phyloP scores from a whole-genome alignment of 352 stramenopile species.

The Thalassiosira sp. region DNA sequence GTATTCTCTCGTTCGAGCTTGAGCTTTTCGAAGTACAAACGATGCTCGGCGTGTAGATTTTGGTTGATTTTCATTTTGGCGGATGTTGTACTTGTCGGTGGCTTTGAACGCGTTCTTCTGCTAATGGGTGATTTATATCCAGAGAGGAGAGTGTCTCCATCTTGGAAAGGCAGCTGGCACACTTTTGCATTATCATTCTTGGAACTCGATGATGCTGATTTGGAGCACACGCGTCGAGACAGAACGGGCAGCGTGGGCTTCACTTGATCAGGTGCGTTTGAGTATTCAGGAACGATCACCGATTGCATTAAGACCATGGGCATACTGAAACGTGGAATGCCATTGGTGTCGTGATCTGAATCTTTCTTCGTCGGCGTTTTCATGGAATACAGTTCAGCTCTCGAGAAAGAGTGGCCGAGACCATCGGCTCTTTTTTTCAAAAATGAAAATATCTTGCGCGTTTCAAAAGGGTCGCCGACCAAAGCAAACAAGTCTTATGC shows the following conservation, averaged over 20 bases:
- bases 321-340: neutral
- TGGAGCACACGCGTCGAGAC: neutral
- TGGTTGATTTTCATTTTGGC: neutral
- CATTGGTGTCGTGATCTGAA: neutral
- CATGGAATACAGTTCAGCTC: too few relatives aligned
- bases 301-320: neutral
- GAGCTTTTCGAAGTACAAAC: neutral
- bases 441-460: too few relatives aligned
- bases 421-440: too few relatives aligned
- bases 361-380: neutral
- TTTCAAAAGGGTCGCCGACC: too few relatives aligned
- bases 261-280: neutral
- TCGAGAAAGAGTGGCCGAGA: too few relatives aligned
- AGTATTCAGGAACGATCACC: neutral
- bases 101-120: neutral
- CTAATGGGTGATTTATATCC: neutral
- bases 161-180: neutral
- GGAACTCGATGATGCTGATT: neutral
- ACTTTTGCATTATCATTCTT: neutral
- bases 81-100: neutral
- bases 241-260: neutral
- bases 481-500: too few relatives aligned
- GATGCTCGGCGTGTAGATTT: neutral
- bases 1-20: neutral
- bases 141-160: conserved; percentile 1